These are phyloP conservation scores for Carnegiea gigantea DNA, from an alignment of 179 eudicot species.

Conservation along the genomic window DNA sequence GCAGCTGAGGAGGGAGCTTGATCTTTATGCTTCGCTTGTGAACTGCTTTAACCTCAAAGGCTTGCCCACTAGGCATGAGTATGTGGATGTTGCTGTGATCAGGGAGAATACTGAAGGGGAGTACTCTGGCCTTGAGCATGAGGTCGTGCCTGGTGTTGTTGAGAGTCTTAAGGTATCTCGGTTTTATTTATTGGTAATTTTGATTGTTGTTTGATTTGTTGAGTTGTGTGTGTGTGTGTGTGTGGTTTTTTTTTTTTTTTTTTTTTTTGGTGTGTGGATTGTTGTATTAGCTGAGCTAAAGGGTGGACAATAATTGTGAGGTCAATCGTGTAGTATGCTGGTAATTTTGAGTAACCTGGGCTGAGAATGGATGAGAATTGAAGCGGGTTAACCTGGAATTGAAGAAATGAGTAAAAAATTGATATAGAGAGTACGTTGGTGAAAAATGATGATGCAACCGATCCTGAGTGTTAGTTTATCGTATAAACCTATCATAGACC, in stretches of 20 bases:
- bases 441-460: background rate
- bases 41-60: conserved; percentile 74
- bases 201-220: background rate
- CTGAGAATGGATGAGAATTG: background rate
- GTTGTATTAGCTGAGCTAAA: background rate
- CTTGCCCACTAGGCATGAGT: conserved; percentile 60
- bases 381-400: background rate
- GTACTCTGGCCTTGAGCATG: conserved; percentile 78
- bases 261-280: background rate
- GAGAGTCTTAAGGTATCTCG: conserved; percentile 74
- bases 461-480: no score
- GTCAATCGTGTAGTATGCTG: background rate
- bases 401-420: no score
- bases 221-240: background rate
- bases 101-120: conserved; percentile 94
- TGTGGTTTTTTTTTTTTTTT: no score
- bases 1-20: conserved; percentile 68
- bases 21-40: conserved; percentile 72
- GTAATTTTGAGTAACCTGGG: background rate
- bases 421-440: no score
- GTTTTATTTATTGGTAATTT: background rate
- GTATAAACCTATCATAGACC: no score
- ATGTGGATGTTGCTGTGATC: conserved; percentile 81
- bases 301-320: background rate
- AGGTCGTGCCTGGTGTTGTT: conserved; percentile 90